A percentile compares a stretch with the other conserved stretches of the same genome.
These are phyloP conservation scores for Candida multigemmis DNA, from an alignment of 805 yeast species.

Conservation along the genomic window DNA sequence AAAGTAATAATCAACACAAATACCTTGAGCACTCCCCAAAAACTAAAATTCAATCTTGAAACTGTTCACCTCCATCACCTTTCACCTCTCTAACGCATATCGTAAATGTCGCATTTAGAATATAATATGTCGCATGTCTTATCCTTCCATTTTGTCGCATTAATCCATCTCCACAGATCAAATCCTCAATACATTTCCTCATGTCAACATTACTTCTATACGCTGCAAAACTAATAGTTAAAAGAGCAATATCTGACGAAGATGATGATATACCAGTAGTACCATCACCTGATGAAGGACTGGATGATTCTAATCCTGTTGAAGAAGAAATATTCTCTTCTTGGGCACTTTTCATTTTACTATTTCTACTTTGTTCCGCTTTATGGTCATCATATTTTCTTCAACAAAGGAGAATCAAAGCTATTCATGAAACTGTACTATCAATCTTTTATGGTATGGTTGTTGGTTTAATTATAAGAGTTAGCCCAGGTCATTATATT, in stretches of 20 bases:
- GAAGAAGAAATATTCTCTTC: conserved; percentile 93
- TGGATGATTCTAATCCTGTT: conserved; percentile 66
- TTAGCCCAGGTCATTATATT: conserved; percentile 93
- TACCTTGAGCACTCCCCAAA: too few relatives aligned
- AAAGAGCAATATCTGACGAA: conserved; percentile 19
- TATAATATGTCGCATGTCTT: too few relatives aligned
- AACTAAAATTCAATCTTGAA: too few relatives aligned
- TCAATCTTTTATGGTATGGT: conserved; percentile 96
- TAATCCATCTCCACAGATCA: too few relatives aligned
- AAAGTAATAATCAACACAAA: too few relatives aligned
- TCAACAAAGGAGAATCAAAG: conserved; percentile 85
- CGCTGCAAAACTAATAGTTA: conserved; percentile 17
- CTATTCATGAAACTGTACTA: conserved; percentile 94
- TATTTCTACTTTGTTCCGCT: conserved; percentile 75
- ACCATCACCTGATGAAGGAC: conserved; percentile 40
- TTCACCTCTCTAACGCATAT: too few relatives aligned
- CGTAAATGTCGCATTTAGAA: too few relatives aligned
- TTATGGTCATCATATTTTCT: conserved; percentile 92
- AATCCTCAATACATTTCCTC: too few relatives aligned
- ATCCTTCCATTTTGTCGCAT: too few relatives aligned
- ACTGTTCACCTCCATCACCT: too few relatives aligned
- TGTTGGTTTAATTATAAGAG: conserved; percentile 83
- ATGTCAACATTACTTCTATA: conserved; percentile 19
- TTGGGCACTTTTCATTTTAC: conserved; percentile 89
- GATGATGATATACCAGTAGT: conserved; percentile 30